phyloP scores from a whole-genome alignment of 257 asterid genomes.

The Coffea canephora region DNA sequence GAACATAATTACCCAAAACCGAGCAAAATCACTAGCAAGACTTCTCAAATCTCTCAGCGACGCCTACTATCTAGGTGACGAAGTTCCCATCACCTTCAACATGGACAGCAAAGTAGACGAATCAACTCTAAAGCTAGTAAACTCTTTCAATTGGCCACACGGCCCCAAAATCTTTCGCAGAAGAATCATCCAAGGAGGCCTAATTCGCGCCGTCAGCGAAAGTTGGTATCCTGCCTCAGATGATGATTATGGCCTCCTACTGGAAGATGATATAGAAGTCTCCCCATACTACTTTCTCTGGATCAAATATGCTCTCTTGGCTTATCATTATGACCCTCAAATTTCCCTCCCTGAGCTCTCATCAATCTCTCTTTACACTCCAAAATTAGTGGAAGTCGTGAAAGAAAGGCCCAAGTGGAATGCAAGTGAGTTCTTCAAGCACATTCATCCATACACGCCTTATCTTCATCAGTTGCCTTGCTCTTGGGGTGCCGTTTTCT shows the following conservation, averaged over 20 bases:
- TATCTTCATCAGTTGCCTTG: constrained; percentile 95
- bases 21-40: constrained; percentile 58
- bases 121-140: constrained; percentile 61
- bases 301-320: constrained; percentile 78
- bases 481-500: constrained; percentile 94
- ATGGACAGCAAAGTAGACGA: constrained; percentile 91
- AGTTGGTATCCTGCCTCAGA: constrained; percentile 95
- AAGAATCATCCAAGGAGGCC: constrained; percentile 91
- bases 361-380: constrained; percentile 88
- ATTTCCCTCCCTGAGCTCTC: constrained; percentile 79
- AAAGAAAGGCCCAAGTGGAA: constrained; percentile 97
- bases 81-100: constrained; percentile 73
- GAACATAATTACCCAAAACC: constrained; percentile 82
- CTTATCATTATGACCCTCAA: constrained; percentile 90
- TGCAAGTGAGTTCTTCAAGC: constrained; percentile 67
- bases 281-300: constrained; percentile 89
- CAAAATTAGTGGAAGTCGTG: constrained; percentile 84
- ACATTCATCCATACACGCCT: constrained; percentile 86
- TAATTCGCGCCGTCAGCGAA: constrained; percentile 86
- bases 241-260: constrained; percentile 76
- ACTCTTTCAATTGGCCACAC: constrained; percentile 75
- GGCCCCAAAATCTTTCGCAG: constrained; percentile 74
- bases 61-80: constrained; percentile 84
- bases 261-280: constrained; percentile 92
- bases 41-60: constrained; percentile 70